Base-by-base conservation (phyloP, 1,284 basidiomycete species). In the Ceratobasidium sp. region DNA sequence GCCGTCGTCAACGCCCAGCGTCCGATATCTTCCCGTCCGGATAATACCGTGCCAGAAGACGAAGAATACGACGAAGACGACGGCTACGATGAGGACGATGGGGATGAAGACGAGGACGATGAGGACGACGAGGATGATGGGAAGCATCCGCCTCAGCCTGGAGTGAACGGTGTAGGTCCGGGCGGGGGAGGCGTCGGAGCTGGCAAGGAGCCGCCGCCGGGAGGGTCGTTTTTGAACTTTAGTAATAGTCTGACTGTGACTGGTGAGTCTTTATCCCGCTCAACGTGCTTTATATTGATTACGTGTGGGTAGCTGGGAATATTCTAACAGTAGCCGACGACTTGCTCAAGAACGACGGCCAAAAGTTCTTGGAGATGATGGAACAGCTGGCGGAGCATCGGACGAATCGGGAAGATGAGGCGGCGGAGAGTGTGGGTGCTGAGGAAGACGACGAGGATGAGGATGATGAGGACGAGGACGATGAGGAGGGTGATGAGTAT, bases 301-400 rank as follows among this genome's bases (percentile, higher is more conserved):
- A 91, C n/a, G n/a, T 40, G 33, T 38, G 26, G 10, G 15, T 23
- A 74, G 71, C 71, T 10, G 96, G 95, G 80, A 93, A 97, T 83
- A 98, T 99, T 83, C 89, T 99, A 77, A 99, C 98, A n/a, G 97
- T 99, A 69, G 97, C 97, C 68, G 97, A 99, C 83, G 97, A 99
- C 87, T 90, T 99, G 70, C 89, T 99, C 82, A 98, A 98, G 88
- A 99, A 99, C 83, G 97, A 99, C 83, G 97, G 96, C 2, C 95
- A 96, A 83, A 99, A 98, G 87, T 99, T 99, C 88, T 87, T 99
- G 82, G 97, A 99, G 87, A 99, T 99, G 97, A 99, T 99, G 97
- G 97, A 99, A 85, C 96, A 98, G 85, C 90, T 99, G 48, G 97
- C 97, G 0, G 96, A 99, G 84, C 91, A 96, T 78, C 91, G 96